A percentile compares a stretch with the other conserved stretches of the same genome.
phyloP scores from a whole-genome alignment of 2,329 filamentous ascomycete genomes.

The Aspergillus sp. region DNA sequence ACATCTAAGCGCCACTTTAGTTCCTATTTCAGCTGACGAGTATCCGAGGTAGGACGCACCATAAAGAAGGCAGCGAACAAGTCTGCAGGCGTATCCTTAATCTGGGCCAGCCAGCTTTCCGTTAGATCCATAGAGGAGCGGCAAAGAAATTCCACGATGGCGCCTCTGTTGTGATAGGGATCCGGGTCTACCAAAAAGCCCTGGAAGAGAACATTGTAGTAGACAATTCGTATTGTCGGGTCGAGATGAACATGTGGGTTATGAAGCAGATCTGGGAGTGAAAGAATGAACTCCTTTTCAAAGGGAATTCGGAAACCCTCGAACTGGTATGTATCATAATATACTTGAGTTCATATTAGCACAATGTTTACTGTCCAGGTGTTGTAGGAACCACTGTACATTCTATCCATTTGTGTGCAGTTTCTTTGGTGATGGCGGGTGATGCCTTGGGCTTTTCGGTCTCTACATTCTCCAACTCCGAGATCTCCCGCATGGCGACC shows the following conservation, averaged over 20 bases:
- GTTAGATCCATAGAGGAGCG: slow-evolving; percentile 5
- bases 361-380: too few species aligned
- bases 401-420: slow-evolving; percentile 10
- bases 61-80: slow-evolving; percentile 20
- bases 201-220: slow-evolving; percentile 19
- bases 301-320: slow-evolving; percentile 21
- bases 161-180: neutral
- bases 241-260: slow-evolving; percentile 21
- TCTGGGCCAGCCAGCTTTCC: slow-evolving; percentile 14
- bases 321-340: slow-evolving; percentile 16
- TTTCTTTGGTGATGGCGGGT: slow-evolving; percentile 12
- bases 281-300: slow-evolving; percentile 14
- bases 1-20: slow-evolving; percentile 10
- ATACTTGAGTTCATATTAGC: slow-evolving; percentile 3
- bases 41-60: neutral
- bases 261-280: slow-evolving; percentile 20
- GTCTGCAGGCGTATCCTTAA: slow-evolving; percentile 15
- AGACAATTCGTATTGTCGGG: slow-evolving; percentile 17
- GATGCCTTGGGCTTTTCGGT: neutral
- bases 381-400: neutral
- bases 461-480: neutral
- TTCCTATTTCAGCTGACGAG: too few species aligned
- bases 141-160: slow-evolving; percentile 15
- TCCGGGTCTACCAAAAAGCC: slow-evolving; percentile 11
- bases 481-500: slow-evolving; percentile 16